Evolutionary conservation across 2,329 filamentous ascomycete genomes (phyloP), one percentile per base, ranked within the genome.

Genomic region (Cladosporium sp.): DNA sequence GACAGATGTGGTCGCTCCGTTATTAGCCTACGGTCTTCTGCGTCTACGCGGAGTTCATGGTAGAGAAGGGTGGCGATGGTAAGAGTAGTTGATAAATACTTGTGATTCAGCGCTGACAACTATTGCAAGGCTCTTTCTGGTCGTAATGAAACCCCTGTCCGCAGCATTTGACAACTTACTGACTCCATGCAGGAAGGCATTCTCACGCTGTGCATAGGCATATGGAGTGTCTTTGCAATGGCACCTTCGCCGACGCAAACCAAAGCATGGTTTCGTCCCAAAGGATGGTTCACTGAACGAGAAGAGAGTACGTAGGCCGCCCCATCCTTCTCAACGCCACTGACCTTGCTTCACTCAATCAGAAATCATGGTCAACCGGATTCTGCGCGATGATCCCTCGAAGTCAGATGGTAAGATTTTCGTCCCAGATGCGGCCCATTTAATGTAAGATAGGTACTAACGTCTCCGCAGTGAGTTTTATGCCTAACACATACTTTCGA

Each of bases 271-370:
- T 74, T 86, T 53, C 80, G 78, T 41, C 77, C 79, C 1, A 79
- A 78, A 43, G 82, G 83, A 4, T 86, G 83, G 83, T 87, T 85
- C 62, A 79, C 71, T 4, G 83, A 85, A 61, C 72, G 72, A 2
- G 80, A 87, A 59, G 84, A 86, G 58, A 77, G 79, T 51, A 84
- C 4, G 22, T 27, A 80, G 51, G n/a, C n/a, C n/a, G n/a, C n/a
- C n/a, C n/a, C n/a, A 86, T 86, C 59, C 80, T 87, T 76, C 76
- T 84, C 13, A 87, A 85, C 60, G 83, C 56, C 70, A 82, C 1
- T 82, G 85, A 38, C 82, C 83, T 54, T 78, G 78, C 0, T 61
- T 56, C 51, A 27, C 9, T 9, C 22, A n/a, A n/a, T n/a, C 22
- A 27, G 22, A 80, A 52, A 84, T 84, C 56, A 75, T 84, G 53